These are phyloP conservation scores for Volutella citrinella DNA, from an alignment of 2,329 filamentous ascomycete genomes.

Conservation along the genomic window DNA sequence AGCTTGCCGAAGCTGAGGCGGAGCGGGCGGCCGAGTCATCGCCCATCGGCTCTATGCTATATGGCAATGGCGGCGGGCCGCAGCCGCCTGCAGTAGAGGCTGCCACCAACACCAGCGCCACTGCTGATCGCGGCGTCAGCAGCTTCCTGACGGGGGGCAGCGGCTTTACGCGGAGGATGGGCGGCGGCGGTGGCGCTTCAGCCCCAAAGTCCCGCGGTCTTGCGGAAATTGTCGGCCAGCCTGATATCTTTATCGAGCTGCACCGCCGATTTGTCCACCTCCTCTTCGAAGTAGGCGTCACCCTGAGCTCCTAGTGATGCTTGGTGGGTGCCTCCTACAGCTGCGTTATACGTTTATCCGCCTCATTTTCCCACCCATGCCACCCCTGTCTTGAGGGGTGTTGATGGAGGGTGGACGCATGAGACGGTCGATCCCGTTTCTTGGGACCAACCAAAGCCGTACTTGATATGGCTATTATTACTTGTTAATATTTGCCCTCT, in stretches of 20 bases:
- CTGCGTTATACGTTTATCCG: constrained; percentile 29
- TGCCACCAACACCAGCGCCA: constrained; percentile 24
- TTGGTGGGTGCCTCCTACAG: too few species aligned
- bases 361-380: constrained; percentile 8
- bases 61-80: constrained; percentile 32
- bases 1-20: constrained; percentile 60
- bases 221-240: constrained; percentile 63
- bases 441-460: too few species aligned
- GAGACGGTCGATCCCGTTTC: too few species aligned
- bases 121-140: constrained; percentile 43
- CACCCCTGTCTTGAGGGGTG: constrained; percentile 6
- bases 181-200: constrained; percentile 53
- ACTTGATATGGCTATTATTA: too few species aligned
- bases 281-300: constrained; percentile 56
- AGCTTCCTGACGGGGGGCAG: constrained; percentile 56
- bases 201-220: constrained; percentile 58
- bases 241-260: constrained; percentile 67
- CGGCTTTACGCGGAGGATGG: constrained; percentile 57
- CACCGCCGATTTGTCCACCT: constrained; percentile 63
- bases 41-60: constrained; percentile 37
- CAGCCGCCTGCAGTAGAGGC: constrained; percentile 27
- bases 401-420: constrained; percentile 3
- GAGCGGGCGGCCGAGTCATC: constrained; percentile 50
- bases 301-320: constrained; percentile 47
- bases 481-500: too few species aligned